These are phyloP conservation scores for Galerina marginata DNA, from an alignment of 768 basidiomycete genomes.

Conservation along the genomic window DNA sequence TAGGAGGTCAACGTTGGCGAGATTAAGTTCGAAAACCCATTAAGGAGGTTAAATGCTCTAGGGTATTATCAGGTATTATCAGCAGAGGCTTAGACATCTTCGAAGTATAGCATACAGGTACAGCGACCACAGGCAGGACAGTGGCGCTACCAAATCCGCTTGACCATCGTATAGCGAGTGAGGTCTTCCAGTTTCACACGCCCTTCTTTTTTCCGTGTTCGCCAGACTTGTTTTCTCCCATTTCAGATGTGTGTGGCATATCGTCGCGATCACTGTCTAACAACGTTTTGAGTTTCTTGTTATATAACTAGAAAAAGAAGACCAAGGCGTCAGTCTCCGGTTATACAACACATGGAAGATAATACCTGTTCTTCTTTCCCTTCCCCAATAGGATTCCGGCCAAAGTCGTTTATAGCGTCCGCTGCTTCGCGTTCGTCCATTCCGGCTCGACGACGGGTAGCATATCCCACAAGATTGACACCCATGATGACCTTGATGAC, in stretches of 20 bases:
- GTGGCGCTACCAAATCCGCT: conserved; percentile 73
- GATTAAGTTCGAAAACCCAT: too few relatives aligned
- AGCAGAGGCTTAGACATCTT: not conserved
- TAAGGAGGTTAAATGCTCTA: not conserved
- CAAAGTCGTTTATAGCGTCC: conserved; percentile 86
- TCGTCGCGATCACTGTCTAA: conserved; percentile 76
- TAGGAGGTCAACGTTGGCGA: too few relatives aligned
- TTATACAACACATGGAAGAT: not conserved
- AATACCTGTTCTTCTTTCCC: conserved; percentile 83
- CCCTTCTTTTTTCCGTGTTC: conserved; percentile 51
- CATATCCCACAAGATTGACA: conserved; percentile 84
- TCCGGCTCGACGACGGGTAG: conserved; percentile 70
- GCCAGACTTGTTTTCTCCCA: conserved; percentile 64
- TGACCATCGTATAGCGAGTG: conserved; percentile 95
- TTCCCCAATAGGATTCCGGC: conserved; percentile 90
- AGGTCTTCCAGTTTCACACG: conserved; percentile 84
- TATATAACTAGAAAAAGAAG: conserved; percentile 52
- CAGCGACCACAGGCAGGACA: not conserved
- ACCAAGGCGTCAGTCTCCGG: not conserved
- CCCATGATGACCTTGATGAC: conserved; percentile 94
- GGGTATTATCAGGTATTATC: not conserved
- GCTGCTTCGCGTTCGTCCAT: conserved; percentile 79
- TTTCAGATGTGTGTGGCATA: conserved; percentile 67
- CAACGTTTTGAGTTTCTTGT: conserved; percentile 76
- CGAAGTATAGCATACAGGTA: conserved; percentile 4